Conservation (phyloP, 306 rosid species). For the Argentina anserina region DNA sequence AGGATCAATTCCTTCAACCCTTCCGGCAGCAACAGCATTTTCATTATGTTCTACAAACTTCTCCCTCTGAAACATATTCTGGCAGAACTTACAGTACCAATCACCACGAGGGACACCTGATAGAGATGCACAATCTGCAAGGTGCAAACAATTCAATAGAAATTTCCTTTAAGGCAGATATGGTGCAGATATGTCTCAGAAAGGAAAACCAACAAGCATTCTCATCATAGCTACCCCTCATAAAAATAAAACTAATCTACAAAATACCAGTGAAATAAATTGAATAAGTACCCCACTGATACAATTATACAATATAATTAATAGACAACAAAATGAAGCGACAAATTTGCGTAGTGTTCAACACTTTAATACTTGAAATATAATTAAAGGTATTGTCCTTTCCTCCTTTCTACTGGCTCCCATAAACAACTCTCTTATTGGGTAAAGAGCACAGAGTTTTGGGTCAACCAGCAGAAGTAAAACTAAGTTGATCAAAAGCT, state of each 20-base stretch:
- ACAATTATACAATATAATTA: background rate
- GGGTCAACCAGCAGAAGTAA: background rate
- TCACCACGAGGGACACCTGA: constrained; percentile 69
- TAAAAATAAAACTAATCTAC: background rate
- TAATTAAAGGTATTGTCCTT: background rate
- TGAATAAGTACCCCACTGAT: background rate
- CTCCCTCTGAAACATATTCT: constrained; percentile 68
- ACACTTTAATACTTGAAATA: background rate
- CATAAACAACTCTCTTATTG: background rate
- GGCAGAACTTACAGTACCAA: constrained; percentile 91
- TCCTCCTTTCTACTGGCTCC: background rate
- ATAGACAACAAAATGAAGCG: background rate
- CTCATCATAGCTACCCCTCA: background rate
- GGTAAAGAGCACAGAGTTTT: background rate
- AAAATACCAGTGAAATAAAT: background rate
- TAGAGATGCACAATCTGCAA: constrained; percentile 87
- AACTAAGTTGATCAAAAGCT: background rate
- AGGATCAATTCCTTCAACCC: constrained; percentile 84
- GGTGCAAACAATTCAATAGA: constrained; percentile 21
- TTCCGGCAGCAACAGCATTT: constrained; percentile 92
- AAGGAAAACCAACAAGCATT: background rate
- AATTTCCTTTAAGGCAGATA: background rate
- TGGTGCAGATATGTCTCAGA: background rate
- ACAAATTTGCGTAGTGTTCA: background rate
- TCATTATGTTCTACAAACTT: constrained; percentile 55